Conservation (phyloP, 495 filamentous ascomycete genomes). For the Hypoxylon lenormandii region DNA sequence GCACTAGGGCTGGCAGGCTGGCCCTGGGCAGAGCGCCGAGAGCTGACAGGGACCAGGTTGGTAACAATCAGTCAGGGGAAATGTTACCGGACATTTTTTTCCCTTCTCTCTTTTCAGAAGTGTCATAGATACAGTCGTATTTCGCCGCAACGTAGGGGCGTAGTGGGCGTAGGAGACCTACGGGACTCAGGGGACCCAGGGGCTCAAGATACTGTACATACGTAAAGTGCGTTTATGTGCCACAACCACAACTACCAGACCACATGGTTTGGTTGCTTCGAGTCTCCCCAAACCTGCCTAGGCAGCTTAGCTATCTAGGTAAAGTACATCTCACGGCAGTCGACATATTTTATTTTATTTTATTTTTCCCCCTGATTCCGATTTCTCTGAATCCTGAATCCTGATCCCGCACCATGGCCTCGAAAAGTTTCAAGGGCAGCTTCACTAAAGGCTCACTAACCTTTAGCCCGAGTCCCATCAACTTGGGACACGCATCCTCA, state of each 20-base stretch:
- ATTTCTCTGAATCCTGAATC: too few relatives aligned
- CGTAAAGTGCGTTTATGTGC: conserved; percentile 15
- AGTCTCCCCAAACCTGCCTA: conserved; percentile 27
- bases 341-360: conserved; percentile 21
- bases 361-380: conserved; percentile 27
- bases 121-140: conserved; percentile 36
- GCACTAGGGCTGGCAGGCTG: conserved; percentile 15
- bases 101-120: conserved; percentile 31
- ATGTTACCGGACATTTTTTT: conserved; percentile 45
- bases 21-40: conserved; percentile 27
- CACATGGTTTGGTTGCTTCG: conserved; percentile 55
- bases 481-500: conserved; percentile 28
- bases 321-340: conserved; percentile 39
- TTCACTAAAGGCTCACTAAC: conserved; percentile 23
- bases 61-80: conserved; percentile 48
- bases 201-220: conserved; percentile 5
- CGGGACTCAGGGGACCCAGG: too few relatives aligned
- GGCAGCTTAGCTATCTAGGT: too few relatives aligned
- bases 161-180: not conserved
- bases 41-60: conserved; percentile 41
- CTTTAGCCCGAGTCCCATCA: conserved; percentile 24
- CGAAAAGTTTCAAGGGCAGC: conserved; percentile 25
- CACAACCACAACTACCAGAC: conserved; percentile 39
- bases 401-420: conserved; percentile 28
- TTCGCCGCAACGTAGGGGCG: conserved; percentile 42